A percentile compares a stretch with the other conserved stretches of the same genome.
These are phyloP conservation scores for Euphorbia peplus DNA, from an alignment of 345 rosid genomes.

Conservation along the genomic window DNA sequence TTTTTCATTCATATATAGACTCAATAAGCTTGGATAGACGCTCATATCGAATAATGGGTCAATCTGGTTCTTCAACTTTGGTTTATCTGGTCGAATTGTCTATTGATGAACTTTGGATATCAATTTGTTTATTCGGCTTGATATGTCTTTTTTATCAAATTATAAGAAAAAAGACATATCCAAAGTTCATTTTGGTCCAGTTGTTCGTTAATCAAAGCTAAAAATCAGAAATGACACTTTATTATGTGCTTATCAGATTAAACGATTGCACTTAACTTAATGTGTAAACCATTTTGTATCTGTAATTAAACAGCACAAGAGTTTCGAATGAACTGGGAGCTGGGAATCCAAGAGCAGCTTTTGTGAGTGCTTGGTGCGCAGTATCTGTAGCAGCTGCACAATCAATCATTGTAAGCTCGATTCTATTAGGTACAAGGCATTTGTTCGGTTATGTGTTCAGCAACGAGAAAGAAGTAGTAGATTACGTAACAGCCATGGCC, in stretches of 20 bases:
- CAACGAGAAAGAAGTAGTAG: constrained; percentile 21
- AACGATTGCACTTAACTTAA: no score
- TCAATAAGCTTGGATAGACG: no score
- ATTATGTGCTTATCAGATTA: neutral
- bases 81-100: no score
- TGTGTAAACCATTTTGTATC: neutral
- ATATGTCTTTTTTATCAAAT: no score
- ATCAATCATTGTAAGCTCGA: constrained; percentile 8
- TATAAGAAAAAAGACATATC: no score
- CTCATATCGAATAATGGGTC: no score
- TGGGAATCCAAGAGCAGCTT: constrained; percentile 23
- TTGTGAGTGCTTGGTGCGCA: constrained; percentile 5
- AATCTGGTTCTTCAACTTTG: no score
- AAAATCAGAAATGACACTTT: no score
- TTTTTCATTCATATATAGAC: neutral
- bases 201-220: no score
- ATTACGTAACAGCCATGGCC: constrained; percentile 21
- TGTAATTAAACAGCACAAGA: constrained; percentile 17
- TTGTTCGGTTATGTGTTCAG: constrained; percentile 25
- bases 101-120: no score
- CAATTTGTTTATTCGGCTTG: no score
- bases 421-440: constrained; percentile 7
- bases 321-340: constrained; percentile 29
- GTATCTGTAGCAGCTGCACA: constrained; percentile 12
- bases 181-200: no score